Evolutionary conservation across 441 rosid species (phyloP), one percentile per base, ranked within the genome.

Genomic region (Brassica balearica): DNA sequence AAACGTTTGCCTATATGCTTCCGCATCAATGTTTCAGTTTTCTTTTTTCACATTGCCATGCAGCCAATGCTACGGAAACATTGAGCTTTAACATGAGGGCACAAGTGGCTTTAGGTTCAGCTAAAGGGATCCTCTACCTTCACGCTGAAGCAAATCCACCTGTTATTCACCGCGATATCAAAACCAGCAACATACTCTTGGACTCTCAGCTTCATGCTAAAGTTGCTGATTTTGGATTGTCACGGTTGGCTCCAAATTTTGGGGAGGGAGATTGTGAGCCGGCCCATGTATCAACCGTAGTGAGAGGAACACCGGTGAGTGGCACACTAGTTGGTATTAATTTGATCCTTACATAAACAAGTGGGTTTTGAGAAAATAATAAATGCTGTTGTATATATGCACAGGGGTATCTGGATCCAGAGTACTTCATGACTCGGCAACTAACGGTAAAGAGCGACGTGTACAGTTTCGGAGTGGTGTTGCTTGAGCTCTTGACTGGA

Each of bases 321-420:
- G 41, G 48, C 15, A 71, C 7, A 51, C 60, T 46, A 65, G 51
- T 71, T 4, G 3, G 32, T 43, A 32, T 77, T n/a, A 17, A 17
- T 17, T 17, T 17, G 19, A 17, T 17, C 19, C 25, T 60, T 41
- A n/a, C 27, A 9, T 56, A 71, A 53, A 15, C 48, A 12, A 53
- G 27, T 29, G 65, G 27, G 15, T 23, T 68, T 46, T 79, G 65
- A 73, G n/a, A 48, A 27, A 66, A 41, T 34, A 68, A 22, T 1
- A 60, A 68, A 72, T 43, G 67, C 0, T 56, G 32, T 58, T 38
- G 22, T 68, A 7, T 51, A 43, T 56, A 36, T 72, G 64, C 61
- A 67, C 87, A 91, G 96, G 99, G 97, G 61, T 91, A 92, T 79
- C 87, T 91, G 23, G 99, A 95, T 85, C 97, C 97, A 46, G 96